phyloP scores from a whole-genome alignment of 208 protist species.

The Leishmania tropica region DNA sequence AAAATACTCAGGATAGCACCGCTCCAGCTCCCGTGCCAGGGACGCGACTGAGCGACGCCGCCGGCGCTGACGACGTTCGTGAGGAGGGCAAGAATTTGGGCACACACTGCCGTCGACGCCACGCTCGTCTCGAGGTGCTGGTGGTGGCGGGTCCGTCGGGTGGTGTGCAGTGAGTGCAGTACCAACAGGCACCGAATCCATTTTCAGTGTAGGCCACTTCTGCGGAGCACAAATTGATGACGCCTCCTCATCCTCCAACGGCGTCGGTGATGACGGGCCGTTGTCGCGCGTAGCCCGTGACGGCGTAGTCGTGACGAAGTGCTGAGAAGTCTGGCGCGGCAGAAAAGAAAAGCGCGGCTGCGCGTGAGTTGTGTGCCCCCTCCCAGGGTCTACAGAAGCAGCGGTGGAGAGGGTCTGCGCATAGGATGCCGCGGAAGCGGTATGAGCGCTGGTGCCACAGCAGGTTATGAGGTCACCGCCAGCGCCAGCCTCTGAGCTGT shows the following conservation, averaged over 20 bases:
- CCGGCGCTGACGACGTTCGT: not conserved
- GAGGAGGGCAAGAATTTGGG: not conserved
- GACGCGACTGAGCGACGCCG: slow-evolving; percentile 11
- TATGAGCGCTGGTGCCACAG: not conserved
- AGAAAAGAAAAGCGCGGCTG: not conserved
- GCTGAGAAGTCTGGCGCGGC: not conserved
- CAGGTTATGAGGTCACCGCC: not conserved
- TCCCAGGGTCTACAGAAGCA: not conserved
- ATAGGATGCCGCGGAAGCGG: not conserved
- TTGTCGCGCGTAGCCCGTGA: not conserved
- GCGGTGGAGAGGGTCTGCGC: not conserved
- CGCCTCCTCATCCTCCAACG: not conserved
- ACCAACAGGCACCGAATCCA: not conserved
- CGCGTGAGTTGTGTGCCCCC: not conserved
- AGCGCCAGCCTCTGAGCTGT: not conserved
- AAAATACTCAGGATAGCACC: slow-evolving; percentile 27
- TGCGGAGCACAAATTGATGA: not conserved
- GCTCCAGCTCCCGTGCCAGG: slow-evolving; percentile 17
- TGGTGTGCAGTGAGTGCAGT: not conserved
- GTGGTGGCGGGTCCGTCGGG: not conserved
- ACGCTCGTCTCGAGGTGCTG: not conserved
- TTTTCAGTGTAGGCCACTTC: not conserved
- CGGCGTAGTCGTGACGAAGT: not conserved
- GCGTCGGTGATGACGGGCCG: not conserved
- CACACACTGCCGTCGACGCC: not conserved